A percentile compares a stretch with the other conserved stretches of the same genome.
Conservation (phyloP, 2,329 filamentous ascomycete species). For the Aureobasidium subglaciale region DNA sequence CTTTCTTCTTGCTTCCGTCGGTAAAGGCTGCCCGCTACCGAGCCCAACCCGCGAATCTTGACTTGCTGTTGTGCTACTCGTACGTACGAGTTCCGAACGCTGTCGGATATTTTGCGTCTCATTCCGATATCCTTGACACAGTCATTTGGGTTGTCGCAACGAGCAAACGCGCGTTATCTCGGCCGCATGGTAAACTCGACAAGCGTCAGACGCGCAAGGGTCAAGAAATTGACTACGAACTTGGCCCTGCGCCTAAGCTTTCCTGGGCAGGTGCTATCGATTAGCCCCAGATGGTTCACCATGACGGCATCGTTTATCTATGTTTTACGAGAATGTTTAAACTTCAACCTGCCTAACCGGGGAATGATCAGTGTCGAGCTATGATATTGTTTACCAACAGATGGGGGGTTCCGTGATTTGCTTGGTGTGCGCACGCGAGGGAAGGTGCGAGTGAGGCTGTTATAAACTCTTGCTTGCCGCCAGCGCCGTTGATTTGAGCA, state of each 20-base stretch:
- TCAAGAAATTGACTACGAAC: slow-evolving; percentile 3
- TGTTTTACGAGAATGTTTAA: neutral
- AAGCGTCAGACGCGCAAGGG: neutral
- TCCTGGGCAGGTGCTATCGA: slow-evolving; percentile 2
- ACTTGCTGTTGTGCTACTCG: neutral
- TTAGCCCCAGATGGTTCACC: slow-evolving; percentile 3
- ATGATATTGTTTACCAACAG: neutral
- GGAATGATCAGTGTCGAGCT: slow-evolving; percentile 1
- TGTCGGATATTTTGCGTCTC: too few relatives aligned
- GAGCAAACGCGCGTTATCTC: neutral
- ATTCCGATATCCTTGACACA: neutral
- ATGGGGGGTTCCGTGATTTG: neutral
- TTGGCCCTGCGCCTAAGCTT: slow-evolving; percentile 4
- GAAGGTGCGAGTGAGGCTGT: neutral
- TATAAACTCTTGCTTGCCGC: slow-evolving; percentile 5
- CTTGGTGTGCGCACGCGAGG: neutral
- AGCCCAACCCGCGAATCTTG: neutral
- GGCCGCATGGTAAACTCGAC: neutral
- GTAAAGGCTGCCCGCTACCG: neutral
- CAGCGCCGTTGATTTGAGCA: neutral
- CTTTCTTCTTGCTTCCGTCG: neutral
- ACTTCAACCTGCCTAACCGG: slow-evolving; percentile 12
- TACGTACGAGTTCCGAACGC: too few relatives aligned
- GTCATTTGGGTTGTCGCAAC: too few relatives aligned
- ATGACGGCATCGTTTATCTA: slow-evolving; percentile 8